Evolutionary conservation across 140 eudicot species (phyloP).

Genomic region (Cichorium intybus): DNA sequence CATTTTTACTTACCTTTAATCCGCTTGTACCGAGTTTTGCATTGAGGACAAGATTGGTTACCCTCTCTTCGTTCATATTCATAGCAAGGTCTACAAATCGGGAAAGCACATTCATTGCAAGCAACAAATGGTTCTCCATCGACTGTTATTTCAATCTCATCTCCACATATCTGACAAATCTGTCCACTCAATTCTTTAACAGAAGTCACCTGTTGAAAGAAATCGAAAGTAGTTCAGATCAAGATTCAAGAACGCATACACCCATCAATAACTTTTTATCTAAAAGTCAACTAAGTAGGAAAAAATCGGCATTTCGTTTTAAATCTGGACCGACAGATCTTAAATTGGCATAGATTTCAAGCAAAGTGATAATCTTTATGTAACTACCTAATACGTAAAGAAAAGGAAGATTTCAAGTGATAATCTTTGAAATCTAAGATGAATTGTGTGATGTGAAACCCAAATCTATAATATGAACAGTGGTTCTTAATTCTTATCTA

Average conservation of each 20-base stretch:
- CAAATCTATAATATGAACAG: slow-evolving; percentile 18
- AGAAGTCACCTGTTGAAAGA: slow-evolving; percentile 80
- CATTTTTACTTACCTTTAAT: slow-evolving; percentile 57
- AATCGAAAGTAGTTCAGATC: slow-evolving; percentile 32
- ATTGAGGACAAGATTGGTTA: slow-evolving; percentile 95
- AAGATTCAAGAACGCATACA: slow-evolving; percentile 36
- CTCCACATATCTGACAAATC: slow-evolving; percentile 97
- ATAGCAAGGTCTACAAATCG: slow-evolving; percentile 91
- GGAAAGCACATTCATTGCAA: slow-evolving; percentile 98
- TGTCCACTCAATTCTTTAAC: slow-evolving; percentile 94
- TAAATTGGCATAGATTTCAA: not conserved
- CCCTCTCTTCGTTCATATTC: slow-evolving; percentile 99
- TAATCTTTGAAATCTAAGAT: not conserved
- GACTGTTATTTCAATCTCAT: slow-evolving; percentile 81
- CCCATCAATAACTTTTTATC: slow-evolving; percentile 1
- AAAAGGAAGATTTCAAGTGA: not conserved
- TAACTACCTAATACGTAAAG: not conserved
- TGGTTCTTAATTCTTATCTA: slow-evolving; percentile 15
- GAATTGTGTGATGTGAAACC: slow-evolving; percentile 6
- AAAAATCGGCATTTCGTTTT: too few species aligned
- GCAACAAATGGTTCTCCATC: slow-evolving; percentile 94
- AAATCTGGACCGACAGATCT: slow-evolving; percentile 22
- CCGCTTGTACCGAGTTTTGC: slow-evolving; percentile 94
- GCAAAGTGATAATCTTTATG: slow-evolving; percentile 4
- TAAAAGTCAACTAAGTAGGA: slow-evolving; percentile 22